These are phyloP conservation scores for Penicillium corylophilum DNA, from an alignment of 2,329 filamentous ascomycete genomes.

Conservation along the genomic window DNA sequence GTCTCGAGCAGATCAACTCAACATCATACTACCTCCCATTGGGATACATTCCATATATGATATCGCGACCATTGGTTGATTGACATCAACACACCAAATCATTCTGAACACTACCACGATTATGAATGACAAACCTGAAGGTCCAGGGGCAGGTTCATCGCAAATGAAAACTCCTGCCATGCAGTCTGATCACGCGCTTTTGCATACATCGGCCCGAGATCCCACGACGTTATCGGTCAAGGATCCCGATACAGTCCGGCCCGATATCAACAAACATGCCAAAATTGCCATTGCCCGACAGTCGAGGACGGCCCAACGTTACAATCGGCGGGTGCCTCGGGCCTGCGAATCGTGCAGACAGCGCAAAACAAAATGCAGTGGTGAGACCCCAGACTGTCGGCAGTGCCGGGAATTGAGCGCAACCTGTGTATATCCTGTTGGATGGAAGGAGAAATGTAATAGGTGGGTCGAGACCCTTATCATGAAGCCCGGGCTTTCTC, in stretches of 20 bases:
- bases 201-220: conserved; percentile 7
- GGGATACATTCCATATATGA: not conserved
- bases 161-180: not conserved
- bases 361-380: conserved; percentile 42
- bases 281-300: conserved; percentile 34
- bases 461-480: conserved; percentile 27
- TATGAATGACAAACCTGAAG: conserved; percentile 7
- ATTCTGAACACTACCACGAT: conserved; percentile 14
- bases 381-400: conserved; percentile 37
- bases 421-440: conserved; percentile 37
- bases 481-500: not conserved
- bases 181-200: too few relatives aligned
- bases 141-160: not conserved
- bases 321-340: conserved; percentile 22
- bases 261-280: conserved; percentile 2
- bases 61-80: not conserved
- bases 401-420: conserved; percentile 38
- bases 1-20: not conserved
- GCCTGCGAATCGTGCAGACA: conserved; percentile 41
- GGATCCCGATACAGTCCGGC: not conserved
- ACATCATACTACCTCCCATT: not conserved
- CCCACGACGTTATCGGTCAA: conserved; percentile 1
- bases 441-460: conserved; percentile 39
- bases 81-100: not conserved
- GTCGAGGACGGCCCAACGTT: conserved; percentile 18